A percentile compares a stretch with the other conserved stretches of the same genome.
phyloP scores from a whole-genome alignment of 2,329 filamentous ascomycete species.

The Tolypocladium tundrense region DNA sequence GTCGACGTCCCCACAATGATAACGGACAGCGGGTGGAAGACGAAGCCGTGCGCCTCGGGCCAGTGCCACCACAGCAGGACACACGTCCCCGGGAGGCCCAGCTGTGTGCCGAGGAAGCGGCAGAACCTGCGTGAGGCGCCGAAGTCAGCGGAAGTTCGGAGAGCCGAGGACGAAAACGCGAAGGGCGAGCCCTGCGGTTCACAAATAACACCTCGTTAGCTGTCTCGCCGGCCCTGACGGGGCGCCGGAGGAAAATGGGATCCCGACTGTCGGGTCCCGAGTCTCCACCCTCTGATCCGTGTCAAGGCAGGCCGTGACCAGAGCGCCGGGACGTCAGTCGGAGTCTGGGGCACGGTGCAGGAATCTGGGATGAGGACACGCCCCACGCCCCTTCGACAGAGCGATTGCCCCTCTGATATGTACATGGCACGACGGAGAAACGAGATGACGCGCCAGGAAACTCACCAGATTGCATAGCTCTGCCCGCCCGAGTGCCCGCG shows the following conservation, averaged over 20 bases:
- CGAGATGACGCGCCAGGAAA: conserved; percentile 4
- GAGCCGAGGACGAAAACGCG: background rate
- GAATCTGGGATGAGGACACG: background rate
- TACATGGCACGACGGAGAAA: background rate
- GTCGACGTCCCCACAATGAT: conserved; percentile 30
- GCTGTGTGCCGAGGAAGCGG: conserved; percentile 30
- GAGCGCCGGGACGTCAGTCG: background rate
- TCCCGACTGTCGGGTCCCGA: background rate
- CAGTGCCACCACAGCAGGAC: conserved; percentile 37
- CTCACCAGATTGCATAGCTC: conserved; percentile 38
- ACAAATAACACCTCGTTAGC: background rate
- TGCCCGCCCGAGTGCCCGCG: conserved; percentile 37
- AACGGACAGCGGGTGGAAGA: conserved; percentile 29
- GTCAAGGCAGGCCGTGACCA: background rate
- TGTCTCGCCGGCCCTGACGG: background rate
- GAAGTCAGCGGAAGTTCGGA: background rate
- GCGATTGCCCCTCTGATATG: background rate
- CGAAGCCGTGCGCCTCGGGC: conserved; percentile 39
- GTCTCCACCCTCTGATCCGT: background rate
- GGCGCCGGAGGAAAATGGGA: background rate
- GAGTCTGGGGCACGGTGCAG: background rate
- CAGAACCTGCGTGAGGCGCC: conserved; percentile 24
- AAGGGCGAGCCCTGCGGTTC: background rate
- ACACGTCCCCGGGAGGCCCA: conserved; percentile 28
- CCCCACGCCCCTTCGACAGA: background rate